Conservation (phyloP, 805 yeast genomes). For the Pichia eremophila region DNA sequence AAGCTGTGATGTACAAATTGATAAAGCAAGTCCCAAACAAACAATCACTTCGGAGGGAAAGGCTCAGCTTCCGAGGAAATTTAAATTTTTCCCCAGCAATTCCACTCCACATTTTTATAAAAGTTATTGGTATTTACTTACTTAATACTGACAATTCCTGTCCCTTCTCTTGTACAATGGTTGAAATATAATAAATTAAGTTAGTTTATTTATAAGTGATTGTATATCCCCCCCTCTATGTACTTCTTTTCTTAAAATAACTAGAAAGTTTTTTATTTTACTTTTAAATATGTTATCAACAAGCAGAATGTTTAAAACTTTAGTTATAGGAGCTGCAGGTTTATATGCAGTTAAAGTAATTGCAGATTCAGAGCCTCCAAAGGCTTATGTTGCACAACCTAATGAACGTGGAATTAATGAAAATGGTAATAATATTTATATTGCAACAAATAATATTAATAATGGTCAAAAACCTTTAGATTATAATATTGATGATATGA, state of each 20-base stretch:
- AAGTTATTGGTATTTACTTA: no score
- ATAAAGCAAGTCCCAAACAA: no score
- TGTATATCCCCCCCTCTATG: no score
- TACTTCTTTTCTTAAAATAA: no score
- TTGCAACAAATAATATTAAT: slow-evolving; percentile 13
- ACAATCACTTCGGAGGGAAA: not conserved
- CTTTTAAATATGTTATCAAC: not conserved
- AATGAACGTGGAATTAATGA: slow-evolving; percentile 1
- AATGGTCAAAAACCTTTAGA: not conserved
- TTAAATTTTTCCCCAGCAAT: no score
- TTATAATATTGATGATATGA: slow-evolving; percentile 1
- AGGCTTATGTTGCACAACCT: not conserved
- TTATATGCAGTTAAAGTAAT: slow-evolving; percentile 12
- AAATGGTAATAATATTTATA: slow-evolving; percentile 16
- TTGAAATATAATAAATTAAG: no score
- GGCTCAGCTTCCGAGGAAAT: not conserved
- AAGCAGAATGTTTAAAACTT: not conserved
- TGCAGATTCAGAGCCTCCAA: not conserved
- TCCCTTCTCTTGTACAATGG: no score
- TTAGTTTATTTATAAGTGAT: no score
- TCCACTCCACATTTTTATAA: no score
- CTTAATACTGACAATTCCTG: no score
- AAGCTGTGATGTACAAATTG: no score
- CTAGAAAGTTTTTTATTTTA: not conserved
- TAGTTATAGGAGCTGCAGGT: not conserved